Base-by-base conservation (phyloP, 2,329 filamentous ascomycete genomes). In the Colletotrichum siamense region DNA sequence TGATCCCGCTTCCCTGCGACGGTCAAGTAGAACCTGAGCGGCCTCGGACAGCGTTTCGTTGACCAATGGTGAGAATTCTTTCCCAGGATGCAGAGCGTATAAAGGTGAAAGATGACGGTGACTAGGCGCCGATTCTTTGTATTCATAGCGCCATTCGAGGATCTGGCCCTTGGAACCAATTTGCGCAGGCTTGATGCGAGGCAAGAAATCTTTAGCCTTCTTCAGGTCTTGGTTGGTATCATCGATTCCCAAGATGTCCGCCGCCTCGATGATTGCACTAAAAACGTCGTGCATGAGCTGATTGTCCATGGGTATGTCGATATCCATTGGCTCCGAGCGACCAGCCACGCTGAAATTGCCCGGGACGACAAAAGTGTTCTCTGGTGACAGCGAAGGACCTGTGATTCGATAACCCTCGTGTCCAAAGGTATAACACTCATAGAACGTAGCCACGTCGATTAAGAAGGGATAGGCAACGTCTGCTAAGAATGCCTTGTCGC, bases 71-170 rank as follows among this genome's bases (percentile, higher is more conserved):
- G 79, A 74, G 44, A 79, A 77, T 30, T 0, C 89, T 88, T 44
- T 66, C 18, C 69, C 69, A 3, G 69, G 61, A 71, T 87, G 86
- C 4, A 91, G 82, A 1, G 84, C 88, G 75, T 86, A 89, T 2
- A 90, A 82, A 69, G 88, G 88, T 0, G 87, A 89, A 8, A 89
- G 83, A 70, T 90, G 89, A 1, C 89, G 84, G 74, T 91, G 88
- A 0, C 87, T 88, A 0, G 86, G 87, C 57, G 89, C 88, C 7
- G 83, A 80, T 74, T 84, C 86, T 9, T 79, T 77, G 63, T 85
- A 84, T 16, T 88, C 82, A 28, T 57, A 55, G 8, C 62, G 49
- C 73, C 73, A 76, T 26, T 76, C 69, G 18, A 73, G 73, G 8
- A 76, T 63, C 63, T 76, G 69, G 39, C 73, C 73, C 22, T 66